Evolutionary conservation across 345 rosid species (phyloP), one percentile per base, ranked within the genome.

Genomic region (Brassica incana): DNA sequence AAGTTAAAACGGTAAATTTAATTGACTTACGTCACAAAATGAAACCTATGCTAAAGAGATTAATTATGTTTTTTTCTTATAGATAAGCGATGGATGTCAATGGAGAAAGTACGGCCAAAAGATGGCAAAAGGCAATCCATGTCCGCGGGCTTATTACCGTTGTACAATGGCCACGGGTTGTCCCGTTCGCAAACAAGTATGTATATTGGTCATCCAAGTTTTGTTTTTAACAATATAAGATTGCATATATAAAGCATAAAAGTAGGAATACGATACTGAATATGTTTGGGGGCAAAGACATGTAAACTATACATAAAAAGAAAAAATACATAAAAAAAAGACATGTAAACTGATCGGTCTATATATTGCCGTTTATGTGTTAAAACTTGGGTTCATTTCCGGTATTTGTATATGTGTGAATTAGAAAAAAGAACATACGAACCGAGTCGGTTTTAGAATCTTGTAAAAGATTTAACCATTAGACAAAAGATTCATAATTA

Each of bases 81-180:
- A 74, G 79, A 80, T 80, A 65, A 75, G 83, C 5, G 83, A 80
- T 65, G 83, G 79, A 4, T 90, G 94, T 73, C 94, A 90, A 72
- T 90, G 94, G 94, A 84, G 94, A 63, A 90, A 90, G 25, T 90
- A 90, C 3, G 94, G 94, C 0, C 94, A 90, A 20, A 90, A 90
- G 67, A 90, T 88, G 90, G 91, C 94, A 0, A 90, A 90, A 77
- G 94, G 94, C 43, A 90, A 88, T 59, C 91, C 94, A 0, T 88
- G 91, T 62, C 94, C 94, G 0, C 84, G 94, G 58, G 91, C 94
- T 77, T 90, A 90, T 68, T 90, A 90, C 52, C 85, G 94, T 10
- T 90, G 94, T 77, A 90, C 94, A 36, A 90, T 90, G 91, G 90
- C 91, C 6, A 85, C 85, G 3, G 92, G 85, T 12, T 90, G 94